phyloP scores from a whole-genome alignment of 2,329 filamentous ascomycete species.

The Monosporascus sp. region DNA sequence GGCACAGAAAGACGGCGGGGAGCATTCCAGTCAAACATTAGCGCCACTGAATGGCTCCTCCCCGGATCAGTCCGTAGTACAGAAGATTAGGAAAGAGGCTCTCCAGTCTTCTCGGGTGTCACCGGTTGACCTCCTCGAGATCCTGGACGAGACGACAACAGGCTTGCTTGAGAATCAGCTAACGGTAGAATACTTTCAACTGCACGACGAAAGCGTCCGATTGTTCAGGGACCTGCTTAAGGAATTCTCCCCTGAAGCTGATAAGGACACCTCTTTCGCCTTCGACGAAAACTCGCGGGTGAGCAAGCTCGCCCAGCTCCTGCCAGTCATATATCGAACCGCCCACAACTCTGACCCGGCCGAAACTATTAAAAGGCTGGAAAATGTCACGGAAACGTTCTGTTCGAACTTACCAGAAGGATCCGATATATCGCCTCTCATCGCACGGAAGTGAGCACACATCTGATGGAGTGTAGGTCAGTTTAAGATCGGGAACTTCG shows the following conservation, averaged over 20 bases:
- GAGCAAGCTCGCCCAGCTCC: conserved; percentile 1
- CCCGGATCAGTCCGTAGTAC: background rate
- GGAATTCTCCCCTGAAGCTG: conserved; percentile 5
- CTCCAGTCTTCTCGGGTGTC: conserved; percentile 11
- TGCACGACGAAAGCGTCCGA: conserved; percentile 13
- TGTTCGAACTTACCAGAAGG: background rate
- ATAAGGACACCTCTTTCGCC: background rate
- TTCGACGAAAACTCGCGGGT: conserved; percentile 1
- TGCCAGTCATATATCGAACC: conserved; percentile 4
- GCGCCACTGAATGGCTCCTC: background rate
- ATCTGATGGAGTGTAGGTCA: too few relatives aligned
- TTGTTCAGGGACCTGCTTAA: conserved; percentile 8
- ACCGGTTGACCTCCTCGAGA: conserved; percentile 16
- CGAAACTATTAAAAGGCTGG: background rate
- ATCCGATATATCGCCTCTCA: background rate
- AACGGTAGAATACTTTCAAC: conserved; percentile 17
- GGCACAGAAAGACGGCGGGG: background rate
- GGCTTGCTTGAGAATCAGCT: conserved; percentile 17
- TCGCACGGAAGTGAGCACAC: background rate
- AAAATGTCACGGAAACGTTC: conserved; percentile 1
- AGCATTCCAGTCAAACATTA: background rate
- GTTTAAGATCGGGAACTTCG: too few relatives aligned
- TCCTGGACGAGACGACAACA: conserved; percentile 15
- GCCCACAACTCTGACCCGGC: background rate
- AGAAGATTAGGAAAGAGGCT: conserved; percentile 3